Percentiles rank a stretch among this genome's conserved stretches.
Evolutionary conservation across 2,329 filamentous ascomycete genomes (phyloP).

Genomic region (Calonectria leucothoes): DNA sequence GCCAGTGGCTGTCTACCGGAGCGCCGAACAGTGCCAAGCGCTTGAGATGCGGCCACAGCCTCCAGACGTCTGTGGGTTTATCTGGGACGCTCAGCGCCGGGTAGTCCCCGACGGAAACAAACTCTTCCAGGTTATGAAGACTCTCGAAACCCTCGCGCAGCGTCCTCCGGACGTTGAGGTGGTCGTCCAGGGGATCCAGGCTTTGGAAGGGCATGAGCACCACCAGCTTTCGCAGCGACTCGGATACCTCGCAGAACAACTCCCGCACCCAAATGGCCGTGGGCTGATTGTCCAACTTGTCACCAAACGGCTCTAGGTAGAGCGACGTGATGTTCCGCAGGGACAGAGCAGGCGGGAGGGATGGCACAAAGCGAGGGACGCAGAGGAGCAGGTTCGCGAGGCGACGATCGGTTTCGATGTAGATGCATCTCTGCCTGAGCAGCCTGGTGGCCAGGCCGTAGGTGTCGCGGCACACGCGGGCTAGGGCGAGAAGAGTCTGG

Average conservation of each 20-base stretch:
- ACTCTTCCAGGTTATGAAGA: conserved; percentile 58
- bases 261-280: conserved; percentile 54
- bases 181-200: conserved; percentile 55
- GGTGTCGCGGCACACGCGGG: conserved; percentile 55
- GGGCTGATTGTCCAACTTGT: conserved; percentile 51
- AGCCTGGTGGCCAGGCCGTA: conserved; percentile 53
- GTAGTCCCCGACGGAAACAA: conserved; percentile 60
- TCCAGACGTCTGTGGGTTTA: conserved; percentile 54
- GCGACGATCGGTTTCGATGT: conserved; percentile 53
- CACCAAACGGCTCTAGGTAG: conserved; percentile 54
- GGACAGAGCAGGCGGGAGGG: conserved; percentile 42
- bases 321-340: conserved; percentile 52
- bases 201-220: conserved; percentile 61
- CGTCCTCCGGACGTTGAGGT: conserved; percentile 51
- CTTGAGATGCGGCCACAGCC: conserved; percentile 54
- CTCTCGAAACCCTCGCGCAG: conserved; percentile 58
- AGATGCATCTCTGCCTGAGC: conserved; percentile 58
- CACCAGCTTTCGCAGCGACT: conserved; percentile 56
- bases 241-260: conserved; percentile 54
- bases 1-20: conserved; percentile 49
- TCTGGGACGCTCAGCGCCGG: conserved; percentile 51
- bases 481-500: conserved; percentile 57
- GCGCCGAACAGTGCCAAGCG: conserved; percentile 57
- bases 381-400: conserved; percentile 49
- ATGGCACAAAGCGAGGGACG: conserved; percentile 47